Base-by-base conservation (phyloP, 139 green algal genomes). In the Zygnema circumcarinatum region DNA sequence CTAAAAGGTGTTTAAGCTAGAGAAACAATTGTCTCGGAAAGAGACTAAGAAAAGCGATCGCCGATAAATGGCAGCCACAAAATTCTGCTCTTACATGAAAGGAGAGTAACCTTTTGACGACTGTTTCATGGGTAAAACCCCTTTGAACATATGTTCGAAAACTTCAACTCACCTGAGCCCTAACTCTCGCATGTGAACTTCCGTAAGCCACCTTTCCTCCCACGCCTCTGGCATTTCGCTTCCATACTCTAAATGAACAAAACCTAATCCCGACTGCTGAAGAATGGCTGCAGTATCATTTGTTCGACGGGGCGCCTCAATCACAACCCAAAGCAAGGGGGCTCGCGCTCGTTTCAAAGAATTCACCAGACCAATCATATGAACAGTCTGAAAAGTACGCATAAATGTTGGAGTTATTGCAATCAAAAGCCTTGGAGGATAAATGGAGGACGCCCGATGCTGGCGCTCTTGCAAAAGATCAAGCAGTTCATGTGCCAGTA, bases 341-440 rank as follows among this genome's bases (percentile, higher is more conserved):
- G 67, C 62, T 35, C 29, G n/a, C 2, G 67, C 20, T 0, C 22
- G 21, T 32, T 52, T 42, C 22, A 88, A 74, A 29, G 82, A 68
- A 62, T 82, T 68, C 32, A 83, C 69, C 20, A 88, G 25, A 41
- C 38, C 36, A 25, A 38, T 29, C 82, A 75, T 68, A 53, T 84
- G 82, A 42, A 81, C 21, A 16, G 38, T 22, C 21, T 88, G 82
- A 84, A 88, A 88, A 0, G 67, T 67, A 25, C 82, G 82, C 2
- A 32, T 56, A 53, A 67, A 88, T 33, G 82, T 88, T 35, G 82
- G 82, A 40, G 82, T 88, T 29, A 88, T 68, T 32, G 40, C 82
- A n/a, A 88, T 68, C 25, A 88, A 32, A 29, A 41, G 68, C 20
- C 38, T 84, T 33, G n/a, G 67, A 32, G 32, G 16, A 53, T 36